Evolutionary conservation across 495 filamentous ascomycete genomes (phyloP), one percentile per base, ranked within the genome.

Genomic region (Opeltia flavorubescens): DNA sequence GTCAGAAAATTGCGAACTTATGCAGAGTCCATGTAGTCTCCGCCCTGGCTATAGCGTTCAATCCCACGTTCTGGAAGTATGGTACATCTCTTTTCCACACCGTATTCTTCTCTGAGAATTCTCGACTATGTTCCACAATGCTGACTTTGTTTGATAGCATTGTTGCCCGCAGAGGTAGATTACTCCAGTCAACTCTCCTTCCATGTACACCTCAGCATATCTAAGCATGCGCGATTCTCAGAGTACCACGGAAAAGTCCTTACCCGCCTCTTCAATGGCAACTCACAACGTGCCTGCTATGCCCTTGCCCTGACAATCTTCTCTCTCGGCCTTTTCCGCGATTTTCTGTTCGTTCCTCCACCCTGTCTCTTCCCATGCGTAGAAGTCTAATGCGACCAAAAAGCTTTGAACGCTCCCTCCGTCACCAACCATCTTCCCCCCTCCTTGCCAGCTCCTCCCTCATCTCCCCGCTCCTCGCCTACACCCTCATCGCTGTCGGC

Each of bases 161-260:
- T 50, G 66, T 67, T 48, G 69, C 69, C 40, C 66, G 69, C 46
- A 59, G 65, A 51, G 69, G 68, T 70, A 56, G 46, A 61, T 62
- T 41, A 25, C 20, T 48, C 49, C 12, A 28, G 5, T 35, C 18
- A 21, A 17, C n/a, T n/a, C n/a, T 4, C 33, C 3, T 13, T 2
- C 46, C 15, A 41, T 7, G 24, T 20, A 11, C 31, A 18, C 12
- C 25, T 20, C 21, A 20, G 44, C 35, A 33, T 42, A 47, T 9
- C 43, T 35, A 39, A 47, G 31, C 12, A 25, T n/a, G 12, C 38
- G 18, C 11, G 28, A 7, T 25, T 44, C 33, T 20, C 46, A 93
- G 91, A 98, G 66, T 95, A 98, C 68, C 84, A 81, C 66, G 85
- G 81, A 62, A 84, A 85, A 63, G 72, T 82, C 62, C 72, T 98